Evolutionary conservation across 345 rosid genomes (phyloP).

Genomic region (Cardamine resedifolia): DNA sequence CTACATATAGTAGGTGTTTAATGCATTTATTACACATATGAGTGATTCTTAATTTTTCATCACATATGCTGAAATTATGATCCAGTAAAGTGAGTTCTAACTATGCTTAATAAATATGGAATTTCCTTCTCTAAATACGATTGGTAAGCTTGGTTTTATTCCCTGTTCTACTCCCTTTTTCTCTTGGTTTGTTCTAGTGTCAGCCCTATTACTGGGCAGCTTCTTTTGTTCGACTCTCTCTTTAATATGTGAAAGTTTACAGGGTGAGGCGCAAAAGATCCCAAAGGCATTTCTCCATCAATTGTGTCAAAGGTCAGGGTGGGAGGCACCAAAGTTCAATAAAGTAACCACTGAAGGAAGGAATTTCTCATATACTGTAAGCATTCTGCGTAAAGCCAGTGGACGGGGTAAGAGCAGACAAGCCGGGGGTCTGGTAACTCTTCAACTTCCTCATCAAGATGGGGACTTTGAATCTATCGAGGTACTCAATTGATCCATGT

Average conservation of each 20-base stretch:
- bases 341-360: conserved; percentile 54
- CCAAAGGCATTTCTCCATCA: conserved; percentile 93
- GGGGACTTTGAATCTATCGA: conserved; percentile 62
- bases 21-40: not conserved
- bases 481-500: conserved; percentile 43
- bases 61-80: conserved; percentile 22
- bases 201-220: not conserved
- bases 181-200: conserved; percentile 14
- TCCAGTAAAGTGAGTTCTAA: conserved; percentile 11
- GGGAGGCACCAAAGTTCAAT: conserved; percentile 92
- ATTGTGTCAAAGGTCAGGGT: conserved; percentile 84
- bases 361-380: conserved; percentile 58
- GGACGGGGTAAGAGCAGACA: conserved; percentile 91
- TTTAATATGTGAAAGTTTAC: conserved; percentile 25
- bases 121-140: not conserved
- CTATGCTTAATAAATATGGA: not conserved
- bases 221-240: not conserved
- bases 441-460: conserved; percentile 72
- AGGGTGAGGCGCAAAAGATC: conserved; percentile 76
- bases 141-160: not conserved
- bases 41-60: not conserved
- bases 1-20: not conserved
- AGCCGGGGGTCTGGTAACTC: conserved; percentile 79
- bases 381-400: conserved; percentile 81
- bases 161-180: not conserved